phyloP scores from a whole-genome alignment of 2,329 filamentous ascomycete species.

The Sordariomycetes sp. region DNA sequence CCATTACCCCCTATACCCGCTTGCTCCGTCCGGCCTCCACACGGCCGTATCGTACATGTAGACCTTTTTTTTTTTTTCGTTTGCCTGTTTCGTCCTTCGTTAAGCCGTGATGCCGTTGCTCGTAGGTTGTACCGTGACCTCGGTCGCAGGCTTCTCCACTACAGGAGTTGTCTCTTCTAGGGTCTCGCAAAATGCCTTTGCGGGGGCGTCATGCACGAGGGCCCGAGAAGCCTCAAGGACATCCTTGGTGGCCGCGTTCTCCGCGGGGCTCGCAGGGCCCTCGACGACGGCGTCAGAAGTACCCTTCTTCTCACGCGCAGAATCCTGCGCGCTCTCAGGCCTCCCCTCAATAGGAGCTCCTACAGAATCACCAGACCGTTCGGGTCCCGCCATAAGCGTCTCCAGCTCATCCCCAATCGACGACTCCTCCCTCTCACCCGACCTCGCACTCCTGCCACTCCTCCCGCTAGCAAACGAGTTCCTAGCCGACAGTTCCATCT shows the following conservation, averaged over 20 bases:
- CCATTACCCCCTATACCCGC: not conserved
- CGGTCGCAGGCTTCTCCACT: not conserved
- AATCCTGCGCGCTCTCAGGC: not conserved
- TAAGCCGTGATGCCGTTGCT: not conserved
- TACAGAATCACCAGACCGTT: not conserved
- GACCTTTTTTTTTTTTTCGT: not conserved
- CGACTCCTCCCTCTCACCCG: no score
- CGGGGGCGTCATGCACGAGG: not conserved
- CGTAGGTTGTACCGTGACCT: not conserved
- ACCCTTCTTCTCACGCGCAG: not conserved
- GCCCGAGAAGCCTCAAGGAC: not conserved
- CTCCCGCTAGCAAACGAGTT: not conserved
- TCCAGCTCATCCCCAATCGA: no score
- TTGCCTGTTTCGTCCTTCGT: not conserved
- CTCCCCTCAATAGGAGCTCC: not conserved
- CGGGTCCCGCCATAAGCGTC: not conserved
- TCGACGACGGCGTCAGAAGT: not conserved
- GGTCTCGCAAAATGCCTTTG: not conserved
- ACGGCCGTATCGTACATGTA: not conserved
- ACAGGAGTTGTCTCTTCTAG: not conserved
- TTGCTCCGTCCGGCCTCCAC: not conserved
- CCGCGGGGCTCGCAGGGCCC: not conserved
- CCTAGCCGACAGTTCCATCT: not conserved
- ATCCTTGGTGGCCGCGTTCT: not conserved
- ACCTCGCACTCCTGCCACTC: no score